phyloP scores from a whole-genome alignment of 2,329 filamentous ascomycete genomes.

The Fusarium luffae region DNA sequence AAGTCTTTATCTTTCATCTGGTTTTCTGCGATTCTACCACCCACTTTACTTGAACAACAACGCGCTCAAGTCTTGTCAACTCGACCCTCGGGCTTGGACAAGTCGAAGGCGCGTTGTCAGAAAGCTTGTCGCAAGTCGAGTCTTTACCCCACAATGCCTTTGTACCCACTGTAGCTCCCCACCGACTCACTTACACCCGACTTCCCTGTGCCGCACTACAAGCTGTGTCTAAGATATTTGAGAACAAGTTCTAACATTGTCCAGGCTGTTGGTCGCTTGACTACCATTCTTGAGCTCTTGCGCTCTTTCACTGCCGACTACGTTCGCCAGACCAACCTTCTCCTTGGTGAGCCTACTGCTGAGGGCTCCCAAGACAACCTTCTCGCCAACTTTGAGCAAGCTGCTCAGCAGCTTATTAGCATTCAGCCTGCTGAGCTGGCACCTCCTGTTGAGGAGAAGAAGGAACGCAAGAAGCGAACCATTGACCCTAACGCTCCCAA shows the following conservation, averaged over 20 bases:
- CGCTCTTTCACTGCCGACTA: slow-evolving; percentile 85
- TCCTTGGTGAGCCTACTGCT: slow-evolving; percentile 73
- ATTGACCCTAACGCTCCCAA: slow-evolving; percentile 95
- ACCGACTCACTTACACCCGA: slow-evolving; percentile 20
- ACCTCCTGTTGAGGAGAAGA: slow-evolving; percentile 73
- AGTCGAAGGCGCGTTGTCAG: slow-evolving; percentile 26
- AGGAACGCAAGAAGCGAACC: slow-evolving; percentile 88
- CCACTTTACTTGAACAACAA: neutral
- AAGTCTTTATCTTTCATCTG: slow-evolving; percentile 56
- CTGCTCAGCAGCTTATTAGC: slow-evolving; percentile 58
- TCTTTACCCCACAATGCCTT: slow-evolving; percentile 33
- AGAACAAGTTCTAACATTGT: slow-evolving; percentile 50
- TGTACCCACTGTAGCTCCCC: slow-evolving; percentile 28
- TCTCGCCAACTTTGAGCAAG: slow-evolving; percentile 65
- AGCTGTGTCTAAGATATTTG: neutral
- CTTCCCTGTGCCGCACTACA: neutral
- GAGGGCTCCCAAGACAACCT: slow-evolving; percentile 59
- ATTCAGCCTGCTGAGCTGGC: slow-evolving; percentile 53
- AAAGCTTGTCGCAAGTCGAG: slow-evolving; percentile 26
- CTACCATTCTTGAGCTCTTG: slow-evolving; percentile 82
- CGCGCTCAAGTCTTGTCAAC: neutral
- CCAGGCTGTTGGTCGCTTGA: slow-evolving; percentile 68
- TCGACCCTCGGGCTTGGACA: neutral
- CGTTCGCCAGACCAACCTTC: slow-evolving; percentile 86
- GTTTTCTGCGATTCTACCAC: slow-evolving; percentile 2